Evolutionary conservation across 225 moss, liverwort and hornwort genomes (phyloP), one percentile per base, ranked within the genome.

Genomic region (Anthoceros angustus): DNA sequence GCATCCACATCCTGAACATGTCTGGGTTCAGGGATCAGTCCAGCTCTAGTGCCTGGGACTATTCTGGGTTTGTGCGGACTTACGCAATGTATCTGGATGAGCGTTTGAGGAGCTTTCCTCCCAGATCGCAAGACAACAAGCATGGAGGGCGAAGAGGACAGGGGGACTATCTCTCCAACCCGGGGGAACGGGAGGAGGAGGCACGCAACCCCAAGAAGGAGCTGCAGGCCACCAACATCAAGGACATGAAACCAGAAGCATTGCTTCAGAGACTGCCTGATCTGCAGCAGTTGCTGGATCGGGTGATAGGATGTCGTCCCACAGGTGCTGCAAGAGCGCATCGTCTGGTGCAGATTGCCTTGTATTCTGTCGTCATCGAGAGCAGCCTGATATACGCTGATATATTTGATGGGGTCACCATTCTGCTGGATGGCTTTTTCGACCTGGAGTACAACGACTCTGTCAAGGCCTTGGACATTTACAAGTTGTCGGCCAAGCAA

Each of bases 21-120:
- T 83, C 86, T 0, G 80, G 82, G 18, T 98, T 98, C 10, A 79
- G 82, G 69, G 95, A 98, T 11, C 91, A 91, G 41, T 87, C 95
- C 0, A 80, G 84, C 42, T 79, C 95, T 0, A 92, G 84, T 40
- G 91, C 95, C 0, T 98, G 95, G 95, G 95, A 98, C 78, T 91
- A 81, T 64, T 80, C 85, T 0, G 84, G 91, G 25, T 92, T 83
- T 61, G 95, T 98, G 20, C 81, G 91, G 40, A 92, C 88, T 3
- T 98, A 82, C 48, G 84, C 91, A 25, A 71, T 84, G 41, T 98
- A 75, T 40, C 91, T 98, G 24, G 88, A 91, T 16, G 95, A 98
- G 65, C 91, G 92, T 16, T 63, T 92, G 10, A 91, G 89, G 63
- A 91, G 88, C 65, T 76, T 68, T 0, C 77, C 42, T 66, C 66